phyloP scores from a whole-genome alignment of 2,329 filamentous ascomycete genomes.

The Pseudocercospora macadamiae region DNA sequence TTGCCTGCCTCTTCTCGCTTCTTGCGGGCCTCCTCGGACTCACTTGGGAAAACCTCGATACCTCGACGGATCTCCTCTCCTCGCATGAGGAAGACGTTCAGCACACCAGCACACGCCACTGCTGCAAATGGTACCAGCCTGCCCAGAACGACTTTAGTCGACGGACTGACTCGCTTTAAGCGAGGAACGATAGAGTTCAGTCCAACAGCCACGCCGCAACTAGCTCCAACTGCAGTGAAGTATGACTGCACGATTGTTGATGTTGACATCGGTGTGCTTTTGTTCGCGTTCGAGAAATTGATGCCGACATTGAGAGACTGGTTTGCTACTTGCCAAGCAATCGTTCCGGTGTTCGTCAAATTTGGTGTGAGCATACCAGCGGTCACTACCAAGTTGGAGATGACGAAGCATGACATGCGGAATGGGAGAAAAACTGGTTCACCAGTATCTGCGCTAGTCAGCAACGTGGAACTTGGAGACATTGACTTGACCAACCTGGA shows the following conservation, averaged over 20 bases:
- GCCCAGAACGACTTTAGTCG: constrained; percentile 73
- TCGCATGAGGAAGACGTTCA: constrained; percentile 98
- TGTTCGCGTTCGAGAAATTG: constrained; percentile 98
- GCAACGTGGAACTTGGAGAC: not conserved
- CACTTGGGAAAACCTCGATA: constrained; percentile 87
- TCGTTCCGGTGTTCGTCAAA: constrained; percentile 77
- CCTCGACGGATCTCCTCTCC: constrained; percentile 91
- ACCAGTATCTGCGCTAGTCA: constrained; percentile 73
- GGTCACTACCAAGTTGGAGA: constrained; percentile 92
- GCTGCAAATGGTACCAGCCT: constrained; percentile 96
- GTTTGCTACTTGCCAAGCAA: constrained; percentile 94
- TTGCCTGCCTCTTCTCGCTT: constrained; percentile 45
- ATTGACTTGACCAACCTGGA: constrained; percentile 67
- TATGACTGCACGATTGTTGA: constrained; percentile 86
- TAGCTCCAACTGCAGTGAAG: constrained; percentile 86
- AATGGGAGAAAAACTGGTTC: constrained; percentile 91
- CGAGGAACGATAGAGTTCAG: constrained; percentile 88
- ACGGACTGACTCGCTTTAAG: constrained; percentile 73
- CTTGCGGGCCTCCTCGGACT: constrained; percentile 69
- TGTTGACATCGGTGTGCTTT: constrained; percentile 84
- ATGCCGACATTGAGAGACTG: constrained; percentile 98
- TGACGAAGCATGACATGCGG: constrained; percentile 93
- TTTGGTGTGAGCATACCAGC: constrained; percentile 95
- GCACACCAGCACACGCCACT: constrained; percentile 83
- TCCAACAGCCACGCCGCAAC: constrained; percentile 89